Evolutionary conservation across 2,329 filamentous ascomycete species (phyloP).

Genomic region (Stemphylium lycopersici): DNA sequence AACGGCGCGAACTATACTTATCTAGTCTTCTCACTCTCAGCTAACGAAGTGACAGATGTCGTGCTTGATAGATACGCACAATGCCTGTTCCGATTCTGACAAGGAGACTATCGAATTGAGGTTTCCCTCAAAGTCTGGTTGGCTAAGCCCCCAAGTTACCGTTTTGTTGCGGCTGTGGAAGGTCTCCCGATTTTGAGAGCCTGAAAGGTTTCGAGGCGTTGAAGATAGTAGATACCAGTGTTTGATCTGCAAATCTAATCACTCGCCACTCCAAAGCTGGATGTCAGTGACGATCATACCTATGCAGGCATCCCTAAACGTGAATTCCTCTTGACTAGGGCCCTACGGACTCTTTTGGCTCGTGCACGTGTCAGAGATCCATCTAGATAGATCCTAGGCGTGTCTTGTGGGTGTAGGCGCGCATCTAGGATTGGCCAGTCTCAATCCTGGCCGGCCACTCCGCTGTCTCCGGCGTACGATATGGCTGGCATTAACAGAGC

Average conservation of each 20-base stretch:
- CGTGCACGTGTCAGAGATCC: neutral
- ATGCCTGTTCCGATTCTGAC: neutral
- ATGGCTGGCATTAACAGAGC: neutral
- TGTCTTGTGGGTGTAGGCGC: slow-evolving; percentile 4
- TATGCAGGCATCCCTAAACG: neutral
- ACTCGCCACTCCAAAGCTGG: neutral
- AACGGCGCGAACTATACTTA: slow-evolving; percentile 6
- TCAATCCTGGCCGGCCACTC: slow-evolving; percentile 1
- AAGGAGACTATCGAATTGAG: neutral
- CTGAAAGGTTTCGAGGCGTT: neutral
- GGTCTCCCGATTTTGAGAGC: neutral
- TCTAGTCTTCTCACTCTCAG: neutral
- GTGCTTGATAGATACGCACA: neutral
- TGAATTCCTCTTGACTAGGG: slow-evolving; percentile 7
- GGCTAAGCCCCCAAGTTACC: neutral
- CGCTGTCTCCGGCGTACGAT: neutral
- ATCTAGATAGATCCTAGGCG: neutral
- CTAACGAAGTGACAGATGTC: slow-evolving; percentile 1
- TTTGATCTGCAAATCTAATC: neutral
- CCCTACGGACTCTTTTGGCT: neutral
- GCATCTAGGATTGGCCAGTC: slow-evolving; percentile 1
- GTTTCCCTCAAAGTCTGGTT: neutral
- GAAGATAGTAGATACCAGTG: neutral
- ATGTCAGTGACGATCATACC: neutral
- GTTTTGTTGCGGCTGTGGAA: neutral